A percentile compares a stretch with the other conserved stretches of the same genome.
phyloP scores from a whole-genome alignment of 2,329 filamentous ascomycete genomes.

The Paraphoma sp. region DNA sequence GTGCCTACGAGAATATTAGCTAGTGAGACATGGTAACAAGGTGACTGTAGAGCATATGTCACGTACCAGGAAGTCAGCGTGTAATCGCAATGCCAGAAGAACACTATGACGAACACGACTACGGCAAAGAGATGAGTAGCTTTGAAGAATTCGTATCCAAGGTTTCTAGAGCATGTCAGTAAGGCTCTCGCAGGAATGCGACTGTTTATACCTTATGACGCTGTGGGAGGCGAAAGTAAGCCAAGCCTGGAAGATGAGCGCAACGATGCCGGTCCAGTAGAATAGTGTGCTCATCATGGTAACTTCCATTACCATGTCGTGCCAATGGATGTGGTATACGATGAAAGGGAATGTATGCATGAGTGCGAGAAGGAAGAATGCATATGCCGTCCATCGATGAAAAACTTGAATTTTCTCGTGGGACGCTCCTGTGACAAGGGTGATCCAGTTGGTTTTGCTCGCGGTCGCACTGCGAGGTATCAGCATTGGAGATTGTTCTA shows the following conservation, averaged over 20 bases:
- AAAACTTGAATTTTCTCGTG: conserved; percentile 62
- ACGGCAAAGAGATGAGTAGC: conserved; percentile 61
- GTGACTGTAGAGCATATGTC: not conserved
- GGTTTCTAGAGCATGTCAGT: conserved; percentile 48
- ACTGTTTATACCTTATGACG: conserved; percentile 49
- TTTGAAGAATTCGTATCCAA: conserved; percentile 69
- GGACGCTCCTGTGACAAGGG: conserved; percentile 60
- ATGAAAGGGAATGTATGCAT: conserved; percentile 68
- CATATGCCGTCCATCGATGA: conserved; percentile 42
- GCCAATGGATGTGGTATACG: conserved; percentile 57
- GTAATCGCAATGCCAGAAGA: conserved; percentile 67
- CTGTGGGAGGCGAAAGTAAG: conserved; percentile 62
- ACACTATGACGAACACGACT: conserved; percentile 63
- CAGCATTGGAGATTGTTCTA: not conserved
- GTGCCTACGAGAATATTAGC: conserved; percentile 52
- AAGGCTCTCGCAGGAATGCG: not conserved
- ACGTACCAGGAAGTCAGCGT: conserved; percentile 60
- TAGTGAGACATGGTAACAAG: no score
- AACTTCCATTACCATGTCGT: conserved; percentile 50
- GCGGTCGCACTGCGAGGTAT: conserved; percentile 44
- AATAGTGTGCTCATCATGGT: conserved; percentile 35
- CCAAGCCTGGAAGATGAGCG: conserved; percentile 61
- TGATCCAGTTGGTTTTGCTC: conserved; percentile 64
- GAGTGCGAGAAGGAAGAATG: conserved; percentile 63
- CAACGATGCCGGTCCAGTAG: conserved; percentile 64